These are phyloP conservation scores for Nothomitra cinnamomea DNA, from an alignment of 2,329 filamentous ascomycete genomes.

Conservation along the genomic window DNA sequence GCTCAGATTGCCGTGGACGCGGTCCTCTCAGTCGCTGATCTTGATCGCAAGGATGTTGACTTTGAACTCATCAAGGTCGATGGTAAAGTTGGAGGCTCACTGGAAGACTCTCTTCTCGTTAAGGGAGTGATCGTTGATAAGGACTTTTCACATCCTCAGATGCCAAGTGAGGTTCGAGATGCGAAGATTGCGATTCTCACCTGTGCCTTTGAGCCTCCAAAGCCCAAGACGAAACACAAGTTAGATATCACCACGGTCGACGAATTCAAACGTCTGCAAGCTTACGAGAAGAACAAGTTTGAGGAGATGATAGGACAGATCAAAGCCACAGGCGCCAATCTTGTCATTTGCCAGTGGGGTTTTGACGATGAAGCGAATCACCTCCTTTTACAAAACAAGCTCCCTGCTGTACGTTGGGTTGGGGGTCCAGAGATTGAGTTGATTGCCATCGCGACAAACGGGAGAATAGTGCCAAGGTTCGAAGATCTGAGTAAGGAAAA, in stretches of 20 bases:
- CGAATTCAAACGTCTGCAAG: conserved; percentile 95
- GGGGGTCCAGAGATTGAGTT: conserved; percentile 96
- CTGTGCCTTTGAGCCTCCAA: conserved; percentile 94
- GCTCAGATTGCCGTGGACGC: conserved; percentile 94
- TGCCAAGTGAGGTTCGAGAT: conserved; percentile 88
- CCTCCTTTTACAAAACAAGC: conserved; percentile 82
- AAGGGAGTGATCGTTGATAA: conserved; percentile 99
- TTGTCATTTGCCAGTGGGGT: conserved; percentile 98
- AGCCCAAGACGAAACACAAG: conserved; percentile 99
- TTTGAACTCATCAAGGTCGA: conserved; percentile 99
- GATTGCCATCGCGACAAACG: conserved; percentile 96
- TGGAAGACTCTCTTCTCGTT: conserved; percentile 87
- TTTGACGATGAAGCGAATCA: conserved; percentile 99
- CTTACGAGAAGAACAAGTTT: conserved; percentile 91
- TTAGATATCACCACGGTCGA: conserved; percentile 93
- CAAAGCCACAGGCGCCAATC: conserved; percentile 91
- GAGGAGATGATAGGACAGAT: conserved; percentile 97
- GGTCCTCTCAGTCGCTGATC: conserved; percentile 85
- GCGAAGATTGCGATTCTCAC: conserved; percentile 96
- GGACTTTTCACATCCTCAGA: conserved; percentile 98
- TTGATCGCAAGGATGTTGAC: conserved; percentile 92
- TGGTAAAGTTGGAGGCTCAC: conserved; percentile 84
- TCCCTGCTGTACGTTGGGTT: conserved; percentile 94
- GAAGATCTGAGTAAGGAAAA: conserved; percentile 86
- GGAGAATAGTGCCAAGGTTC: conserved; percentile 90